Evolutionary conservation across 169 alveolate species (phyloP).

Genomic region (Plasmodium billcollinsi): DNA sequence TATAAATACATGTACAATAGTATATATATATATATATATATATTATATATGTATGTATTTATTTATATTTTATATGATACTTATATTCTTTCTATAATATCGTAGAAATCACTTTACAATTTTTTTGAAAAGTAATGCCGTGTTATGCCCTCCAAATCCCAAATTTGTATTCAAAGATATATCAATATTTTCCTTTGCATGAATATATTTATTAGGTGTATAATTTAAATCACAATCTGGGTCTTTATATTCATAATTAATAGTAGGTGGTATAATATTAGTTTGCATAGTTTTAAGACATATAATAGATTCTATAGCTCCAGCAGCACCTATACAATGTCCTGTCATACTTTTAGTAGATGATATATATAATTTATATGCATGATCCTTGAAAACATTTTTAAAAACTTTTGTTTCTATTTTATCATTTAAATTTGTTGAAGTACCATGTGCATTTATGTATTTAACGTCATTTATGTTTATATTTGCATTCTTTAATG

Average conservation of each 20-base stretch:
- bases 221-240: slow-evolving; percentile 84
- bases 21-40: too few species aligned
- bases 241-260: slow-evolving; percentile 82
- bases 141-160: slow-evolving; percentile 88
- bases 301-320: slow-evolving; percentile 83
- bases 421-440: slow-evolving; percentile 83
- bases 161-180: slow-evolving; percentile 78
- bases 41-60: too few species aligned
- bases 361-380: slow-evolving; percentile 80
- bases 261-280: slow-evolving; percentile 83
- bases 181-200: slow-evolving; percentile 40
- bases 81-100: too few species aligned
- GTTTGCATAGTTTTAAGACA: slow-evolving; percentile 84
- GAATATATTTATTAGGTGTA: slow-evolving; percentile 81
- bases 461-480: slow-evolving; percentile 79
- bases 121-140: slow-evolving; percentile 81
- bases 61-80: too few species aligned
- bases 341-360: slow-evolving; percentile 88
- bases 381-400: slow-evolving; percentile 79
- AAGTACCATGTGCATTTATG: slow-evolving; percentile 87
- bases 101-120: slow-evolving; percentile 2
- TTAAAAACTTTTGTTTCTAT: slow-evolving; percentile 82
- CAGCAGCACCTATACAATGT: slow-evolving; percentile 86
- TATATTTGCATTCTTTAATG: slow-evolving; percentile 76
- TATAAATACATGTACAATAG: too few species aligned